Conservation (phyloP, 2,329 filamentous ascomycete species). For the Fusarium napiforme region DNA sequence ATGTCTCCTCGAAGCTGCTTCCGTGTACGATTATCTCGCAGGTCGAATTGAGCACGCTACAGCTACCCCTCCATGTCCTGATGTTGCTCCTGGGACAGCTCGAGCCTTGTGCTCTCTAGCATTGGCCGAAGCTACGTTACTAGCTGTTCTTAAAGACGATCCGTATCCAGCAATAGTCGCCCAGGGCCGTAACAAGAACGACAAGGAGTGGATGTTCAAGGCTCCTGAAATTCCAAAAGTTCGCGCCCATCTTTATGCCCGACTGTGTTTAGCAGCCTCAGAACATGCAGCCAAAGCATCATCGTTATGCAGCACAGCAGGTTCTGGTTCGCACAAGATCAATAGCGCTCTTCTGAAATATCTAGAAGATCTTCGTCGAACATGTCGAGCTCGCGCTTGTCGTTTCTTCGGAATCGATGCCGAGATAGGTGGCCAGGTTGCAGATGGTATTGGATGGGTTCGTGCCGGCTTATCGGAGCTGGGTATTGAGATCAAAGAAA, state of each 20-base stretch:
- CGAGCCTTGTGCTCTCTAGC: constrained; percentile 73
- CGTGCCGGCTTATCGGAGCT: constrained; percentile 80
- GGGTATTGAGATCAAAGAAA: constrained; percentile 66
- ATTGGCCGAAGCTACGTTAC: constrained; percentile 86
- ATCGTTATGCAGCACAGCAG: constrained; percentile 58
- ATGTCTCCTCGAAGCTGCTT: constrained; percentile 79
- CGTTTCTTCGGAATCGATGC: constrained; percentile 92
- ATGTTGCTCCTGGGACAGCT: constrained; percentile 64
- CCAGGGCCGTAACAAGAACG: constrained; percentile 82
- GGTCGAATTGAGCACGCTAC: constrained; percentile 61
- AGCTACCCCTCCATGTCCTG: constrained; percentile 58
- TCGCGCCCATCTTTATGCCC: constrained; percentile 85
- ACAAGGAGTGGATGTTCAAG: constrained; percentile 97
- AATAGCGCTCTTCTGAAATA: constrained; percentile 77
- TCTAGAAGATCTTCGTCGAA: constrained; percentile 77
- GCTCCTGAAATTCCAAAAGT: constrained; percentile 89
- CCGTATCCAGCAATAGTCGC: constrained; percentile 87
- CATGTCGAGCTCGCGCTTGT: constrained; percentile 85
- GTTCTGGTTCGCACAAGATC: constrained; percentile 60
- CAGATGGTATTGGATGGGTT: constrained; percentile 88
- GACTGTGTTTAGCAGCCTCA: constrained; percentile 86
- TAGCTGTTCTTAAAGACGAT: constrained; percentile 93
- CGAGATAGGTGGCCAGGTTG: constrained; percentile 82
- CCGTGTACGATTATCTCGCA: constrained; percentile 79
- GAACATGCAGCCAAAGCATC: constrained; percentile 84